These are phyloP conservation scores for Kurtzmaniella natalensis DNA, from an alignment of 1,139 yeast genomes.

Conservation along the genomic window DNA sequence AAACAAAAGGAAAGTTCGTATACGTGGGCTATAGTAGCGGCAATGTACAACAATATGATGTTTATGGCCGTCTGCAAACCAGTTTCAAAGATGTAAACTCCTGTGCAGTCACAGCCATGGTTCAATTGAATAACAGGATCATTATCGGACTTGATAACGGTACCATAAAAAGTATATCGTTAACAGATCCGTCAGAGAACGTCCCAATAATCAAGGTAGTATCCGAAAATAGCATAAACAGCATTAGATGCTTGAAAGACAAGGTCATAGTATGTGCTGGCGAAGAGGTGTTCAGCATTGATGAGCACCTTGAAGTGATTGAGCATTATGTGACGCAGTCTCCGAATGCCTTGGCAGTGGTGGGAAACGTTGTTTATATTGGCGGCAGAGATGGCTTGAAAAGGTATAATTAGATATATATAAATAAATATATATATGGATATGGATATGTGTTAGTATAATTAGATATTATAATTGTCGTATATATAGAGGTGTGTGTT, in stretches of 20 bases:
- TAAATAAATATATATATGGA: no score
- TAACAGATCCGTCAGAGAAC: no score
- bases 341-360: no score
- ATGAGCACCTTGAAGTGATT: background rate
- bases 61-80: constrained; percentile 17
- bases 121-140: constrained; percentile 12
- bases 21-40: constrained; percentile 48
- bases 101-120: constrained; percentile 13
- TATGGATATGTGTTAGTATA: no score
- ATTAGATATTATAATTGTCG: no score
- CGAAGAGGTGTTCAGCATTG: constrained; percentile 1
- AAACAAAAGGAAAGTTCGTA: constrained; percentile 27
- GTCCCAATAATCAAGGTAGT: no score
- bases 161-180: constrained; percentile 7
- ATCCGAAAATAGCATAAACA: constrained; percentile 17
- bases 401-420: no score
- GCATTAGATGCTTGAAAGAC: constrained; percentile 5
- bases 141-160: constrained; percentile 23
- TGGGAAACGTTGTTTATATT: no score
- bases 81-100: constrained; percentile 5
- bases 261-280: background rate
- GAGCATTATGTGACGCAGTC: constrained; percentile 1
- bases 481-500: no score
- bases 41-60: constrained; percentile 22
- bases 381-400: no score